These are phyloP conservation scores for Chrysoporthe cubensis DNA, from an alignment of 2,329 filamentous ascomycete species.

Conservation along the genomic window DNA sequence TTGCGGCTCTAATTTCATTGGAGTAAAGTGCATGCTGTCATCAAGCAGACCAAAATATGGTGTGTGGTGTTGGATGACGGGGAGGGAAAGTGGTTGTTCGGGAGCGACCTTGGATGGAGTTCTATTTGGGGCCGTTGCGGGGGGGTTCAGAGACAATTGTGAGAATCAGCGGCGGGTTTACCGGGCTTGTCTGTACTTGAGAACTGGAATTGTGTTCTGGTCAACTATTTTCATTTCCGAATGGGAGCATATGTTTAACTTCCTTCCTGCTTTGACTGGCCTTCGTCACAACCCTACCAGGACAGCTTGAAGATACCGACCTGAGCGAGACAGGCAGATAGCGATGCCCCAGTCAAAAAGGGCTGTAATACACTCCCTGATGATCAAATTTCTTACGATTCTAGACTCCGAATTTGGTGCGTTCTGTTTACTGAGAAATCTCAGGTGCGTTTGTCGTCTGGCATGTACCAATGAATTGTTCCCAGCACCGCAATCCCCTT, in stretches of 20 bases:
- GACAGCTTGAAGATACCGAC: conserved; percentile 5
- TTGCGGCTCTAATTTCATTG: conserved; percentile 6
- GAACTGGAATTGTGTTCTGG: conserved; percentile 23
- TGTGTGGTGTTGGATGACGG: conserved; percentile 8
- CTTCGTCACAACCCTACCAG: background rate
- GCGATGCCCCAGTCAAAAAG: conserved; percentile 4
- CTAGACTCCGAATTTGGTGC: background rate
- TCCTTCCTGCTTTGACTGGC: conserved; percentile 9
- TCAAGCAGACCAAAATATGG: conserved; percentile 10
- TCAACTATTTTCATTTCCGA: background rate
- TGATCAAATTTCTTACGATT: background rate
- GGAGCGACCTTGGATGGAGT: conserved; percentile 10
- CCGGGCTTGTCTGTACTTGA: conserved; percentile 20
- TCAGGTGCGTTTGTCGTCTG: background rate
- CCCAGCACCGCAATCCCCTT: background rate
- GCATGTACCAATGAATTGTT: background rate
- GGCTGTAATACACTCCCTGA: conserved; percentile 7
- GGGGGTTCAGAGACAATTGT: conserved; percentile 17
- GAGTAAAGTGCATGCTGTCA: background rate
- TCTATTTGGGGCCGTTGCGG: conserved; percentile 2
- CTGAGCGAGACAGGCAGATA: conserved; percentile 12
- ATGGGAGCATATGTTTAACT: conserved; percentile 14
- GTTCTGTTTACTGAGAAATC: background rate
- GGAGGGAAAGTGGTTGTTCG: background rate
- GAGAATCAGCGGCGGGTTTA: conserved; percentile 8